Percentiles rank a stretch among this genome's conserved stretches.
Evolutionary conservation across 2,329 filamentous ascomycete species (phyloP).

Genomic region (Anthostomella pinea): DNA sequence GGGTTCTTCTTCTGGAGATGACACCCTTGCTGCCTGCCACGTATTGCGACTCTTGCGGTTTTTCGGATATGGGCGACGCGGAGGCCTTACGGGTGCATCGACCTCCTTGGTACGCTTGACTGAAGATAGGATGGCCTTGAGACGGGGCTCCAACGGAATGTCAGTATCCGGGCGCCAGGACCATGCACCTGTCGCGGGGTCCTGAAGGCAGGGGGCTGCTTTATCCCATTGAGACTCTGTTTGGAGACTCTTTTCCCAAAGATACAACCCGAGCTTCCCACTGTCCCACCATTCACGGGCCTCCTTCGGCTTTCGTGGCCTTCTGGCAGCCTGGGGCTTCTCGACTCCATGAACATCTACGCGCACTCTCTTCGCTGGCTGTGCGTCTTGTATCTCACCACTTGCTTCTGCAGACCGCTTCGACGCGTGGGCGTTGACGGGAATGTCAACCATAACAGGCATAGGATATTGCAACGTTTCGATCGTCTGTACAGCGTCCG

Average conservation of each 20-base stretch:
- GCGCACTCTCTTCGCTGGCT: slow-evolving; percentile 16
- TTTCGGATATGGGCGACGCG: no score
- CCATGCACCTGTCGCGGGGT: slow-evolving; percentile 25
- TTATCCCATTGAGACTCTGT: slow-evolving; percentile 20
- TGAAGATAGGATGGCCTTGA: slow-evolving; percentile 22
- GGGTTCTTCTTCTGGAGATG: no score
- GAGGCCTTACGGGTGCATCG: slow-evolving; percentile 15
- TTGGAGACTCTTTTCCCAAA: slow-evolving; percentile 27
- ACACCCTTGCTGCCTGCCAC: no score
- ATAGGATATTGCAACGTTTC: slow-evolving; percentile 26
- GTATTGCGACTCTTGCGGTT: slow-evolving; percentile 7
- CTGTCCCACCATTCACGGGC: slow-evolving; percentile 25
- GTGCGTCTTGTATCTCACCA: slow-evolving; percentile 12
- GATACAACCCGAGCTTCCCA: slow-evolving; percentile 26
- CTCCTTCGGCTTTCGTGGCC: slow-evolving; percentile 11
- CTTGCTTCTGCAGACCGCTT: slow-evolving; percentile 22
- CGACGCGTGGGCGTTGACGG: slow-evolving; percentile 9
- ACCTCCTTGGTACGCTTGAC: slow-evolving; percentile 17
- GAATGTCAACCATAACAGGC: slow-evolving; percentile 29
- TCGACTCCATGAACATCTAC: slow-evolving; percentile 15
- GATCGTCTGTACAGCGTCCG: slow-evolving; percentile 27
- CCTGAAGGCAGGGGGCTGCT: slow-evolving; percentile 19
- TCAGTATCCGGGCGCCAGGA: slow-evolving; percentile 17
- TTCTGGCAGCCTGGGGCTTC: slow-evolving; percentile 20
- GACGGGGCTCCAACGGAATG: slow-evolving; percentile 6